Evolutionary conservation across 2,329 filamentous ascomycete genomes (phyloP).

Genomic region (Pseudopyricularia javanii): DNA sequence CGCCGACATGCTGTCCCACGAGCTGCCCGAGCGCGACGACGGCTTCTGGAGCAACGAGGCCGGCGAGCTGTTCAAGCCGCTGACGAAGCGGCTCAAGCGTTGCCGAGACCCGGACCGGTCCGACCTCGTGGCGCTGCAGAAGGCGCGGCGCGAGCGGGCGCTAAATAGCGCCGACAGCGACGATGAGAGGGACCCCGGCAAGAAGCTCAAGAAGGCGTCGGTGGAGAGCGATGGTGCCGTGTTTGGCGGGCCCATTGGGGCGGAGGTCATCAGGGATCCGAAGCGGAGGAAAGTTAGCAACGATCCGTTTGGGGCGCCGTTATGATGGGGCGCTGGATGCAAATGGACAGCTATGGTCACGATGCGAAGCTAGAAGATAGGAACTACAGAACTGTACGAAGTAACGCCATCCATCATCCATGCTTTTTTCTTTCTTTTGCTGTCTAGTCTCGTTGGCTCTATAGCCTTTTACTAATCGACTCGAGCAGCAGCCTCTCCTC

Average conservation of each 20-base stretch:
- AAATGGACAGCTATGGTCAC: background rate
- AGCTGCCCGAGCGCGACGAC: conserved; percentile 41
- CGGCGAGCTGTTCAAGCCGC: conserved; percentile 37
- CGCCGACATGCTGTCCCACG: conserved; percentile 39
- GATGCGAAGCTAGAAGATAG: background rate
- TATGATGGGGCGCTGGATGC: conserved; percentile 12
- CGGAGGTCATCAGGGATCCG: conserved; percentile 21
- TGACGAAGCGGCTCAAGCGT: conserved; percentile 58
- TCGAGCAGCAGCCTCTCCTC: background rate
- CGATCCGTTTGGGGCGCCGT: conserved; percentile 34
- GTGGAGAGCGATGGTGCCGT: conserved; percentile 28
- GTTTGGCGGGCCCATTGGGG: conserved; percentile 25
- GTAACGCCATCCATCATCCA: no score
- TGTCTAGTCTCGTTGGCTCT: no score
- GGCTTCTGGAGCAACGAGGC: conserved; percentile 40
- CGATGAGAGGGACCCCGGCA: conserved; percentile 4
- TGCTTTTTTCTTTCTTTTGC: background rate
- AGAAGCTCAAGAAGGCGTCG: conserved; percentile 20
- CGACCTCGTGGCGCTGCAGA: conserved; percentile 58
- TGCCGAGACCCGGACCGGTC: conserved; percentile 65
- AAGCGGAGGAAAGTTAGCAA: conserved; percentile 32
- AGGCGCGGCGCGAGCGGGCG: conserved; percentile 45
- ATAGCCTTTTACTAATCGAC: background rate
- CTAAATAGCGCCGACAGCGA: conserved; percentile 19
- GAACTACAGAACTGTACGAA: background rate